Conservation (phyloP, 2,329 filamentous ascomycete species). For the Colletotrichum siamense region DNA sequence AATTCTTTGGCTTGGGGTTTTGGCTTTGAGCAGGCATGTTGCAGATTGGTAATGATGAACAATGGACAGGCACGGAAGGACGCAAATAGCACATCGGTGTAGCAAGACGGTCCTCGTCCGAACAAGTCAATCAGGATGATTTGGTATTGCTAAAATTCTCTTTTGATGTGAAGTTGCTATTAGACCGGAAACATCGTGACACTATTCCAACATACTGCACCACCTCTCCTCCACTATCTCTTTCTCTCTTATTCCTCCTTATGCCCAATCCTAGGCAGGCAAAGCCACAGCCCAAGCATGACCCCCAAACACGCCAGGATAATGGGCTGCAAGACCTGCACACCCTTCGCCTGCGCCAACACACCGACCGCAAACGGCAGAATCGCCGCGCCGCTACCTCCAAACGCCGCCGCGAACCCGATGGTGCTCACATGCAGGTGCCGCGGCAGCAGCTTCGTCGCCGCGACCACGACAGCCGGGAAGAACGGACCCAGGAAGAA, state of each 20-base stretch:
- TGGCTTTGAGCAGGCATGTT: neutral
- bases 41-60: neutral
- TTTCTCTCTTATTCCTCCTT: constrained; percentile 37
- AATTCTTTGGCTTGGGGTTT: neutral
- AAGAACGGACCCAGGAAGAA: constrained; percentile 84
- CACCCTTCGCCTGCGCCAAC: constrained; percentile 63
- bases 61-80: neutral
- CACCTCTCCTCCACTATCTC: neutral
- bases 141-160: neutral
- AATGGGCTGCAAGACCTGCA: constrained; percentile 62
- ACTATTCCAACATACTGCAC: neutral
- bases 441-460: constrained; percentile 72
- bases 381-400: constrained; percentile 73
- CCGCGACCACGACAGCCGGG: constrained; percentile 72
- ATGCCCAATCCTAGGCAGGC: constrained; percentile 46
- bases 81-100: neutral
- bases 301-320: constrained; percentile 54
- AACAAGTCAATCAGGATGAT: neutral
- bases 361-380: constrained; percentile 71
- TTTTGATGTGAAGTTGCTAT: neutral
- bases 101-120: neutral
- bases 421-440: constrained; percentile 80
- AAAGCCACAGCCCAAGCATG: constrained; percentile 51
- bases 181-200: neutral
- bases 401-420: constrained; percentile 79